A percentile compares a stretch with the other conserved stretches of the same genome.
These are phyloP conservation scores for Ochetophila trinervis DNA, from an alignment of 306 rosid species.

Conservation along the genomic window DNA sequence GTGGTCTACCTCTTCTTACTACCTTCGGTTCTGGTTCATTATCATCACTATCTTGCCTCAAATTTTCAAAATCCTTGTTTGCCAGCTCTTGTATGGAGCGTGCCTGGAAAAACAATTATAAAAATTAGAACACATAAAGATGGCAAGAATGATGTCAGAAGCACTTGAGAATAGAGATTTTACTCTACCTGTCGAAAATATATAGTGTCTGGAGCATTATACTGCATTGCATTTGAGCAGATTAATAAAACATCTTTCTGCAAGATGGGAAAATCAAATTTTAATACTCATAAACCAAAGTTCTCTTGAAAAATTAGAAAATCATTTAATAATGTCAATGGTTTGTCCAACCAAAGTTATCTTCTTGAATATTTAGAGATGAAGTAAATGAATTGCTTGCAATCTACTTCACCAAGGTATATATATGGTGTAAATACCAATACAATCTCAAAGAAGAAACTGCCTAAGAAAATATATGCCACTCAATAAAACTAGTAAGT, in stretches of 20 bases:
- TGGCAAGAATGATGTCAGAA: neutral
- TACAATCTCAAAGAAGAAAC: neutral
- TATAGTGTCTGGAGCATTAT: constrained; percentile 66
- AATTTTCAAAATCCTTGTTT: constrained; percentile 50
- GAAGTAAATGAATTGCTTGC: neutral
- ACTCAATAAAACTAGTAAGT: neutral
- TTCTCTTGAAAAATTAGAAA: neutral
- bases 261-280: constrained; percentile 18
- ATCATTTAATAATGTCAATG: constrained; percentile 4
- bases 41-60: constrained; percentile 70
- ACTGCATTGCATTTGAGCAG: constrained; percentile 73
- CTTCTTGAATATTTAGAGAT: neutral
- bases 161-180: constrained; percentile 1
- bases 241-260: constrained; percentile 62
- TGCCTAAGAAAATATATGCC: neutral
- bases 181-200: constrained; percentile 66
- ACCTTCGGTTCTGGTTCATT: constrained; percentile 53
- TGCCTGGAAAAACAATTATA: constrained; percentile 40
- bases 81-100: constrained; percentile 69
- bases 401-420: neutral
- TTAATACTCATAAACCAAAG: constrained; percentile 15
- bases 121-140: constrained; percentile 11
- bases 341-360: neutral
- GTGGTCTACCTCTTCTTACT: constrained; percentile 69
- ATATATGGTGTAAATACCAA: neutral